Evolutionary conservation across 2,329 filamentous ascomycete genomes (phyloP).

Genomic region (Passalora sequoiae): DNA sequence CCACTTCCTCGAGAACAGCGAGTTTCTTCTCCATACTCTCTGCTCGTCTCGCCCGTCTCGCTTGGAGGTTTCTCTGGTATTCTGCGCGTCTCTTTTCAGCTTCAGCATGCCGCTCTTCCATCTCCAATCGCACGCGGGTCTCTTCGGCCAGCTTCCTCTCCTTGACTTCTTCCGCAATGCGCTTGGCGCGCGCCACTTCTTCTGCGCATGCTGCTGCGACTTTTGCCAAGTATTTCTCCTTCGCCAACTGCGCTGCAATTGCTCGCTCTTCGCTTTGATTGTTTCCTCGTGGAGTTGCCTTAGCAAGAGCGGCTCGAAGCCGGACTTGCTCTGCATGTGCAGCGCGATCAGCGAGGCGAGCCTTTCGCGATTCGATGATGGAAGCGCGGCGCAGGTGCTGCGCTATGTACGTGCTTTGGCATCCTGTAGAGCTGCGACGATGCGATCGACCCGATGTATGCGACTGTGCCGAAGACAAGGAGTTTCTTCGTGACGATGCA

Average conservation of each 20-base stretch:
- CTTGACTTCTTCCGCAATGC: slow-evolving; percentile 75
- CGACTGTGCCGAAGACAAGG: slow-evolving; percentile 67
- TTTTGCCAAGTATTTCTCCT: slow-evolving; percentile 75
- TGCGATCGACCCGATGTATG: slow-evolving; percentile 59
- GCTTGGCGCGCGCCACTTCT: slow-evolving; percentile 76
- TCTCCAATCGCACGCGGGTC: slow-evolving; percentile 63
- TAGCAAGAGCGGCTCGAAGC: slow-evolving; percentile 66
- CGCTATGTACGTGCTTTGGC: slow-evolving; percentile 70
- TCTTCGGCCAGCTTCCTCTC: slow-evolving; percentile 72
- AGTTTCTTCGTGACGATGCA: slow-evolving; percentile 73
- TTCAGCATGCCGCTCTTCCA: slow-evolving; percentile 74
- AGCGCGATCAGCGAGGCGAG: slow-evolving; percentile 71
- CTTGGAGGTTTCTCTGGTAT: slow-evolving; percentile 47
- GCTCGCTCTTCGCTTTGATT: slow-evolving; percentile 69
- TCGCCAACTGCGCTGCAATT: slow-evolving; percentile 68
- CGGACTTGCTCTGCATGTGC: slow-evolving; percentile 81
- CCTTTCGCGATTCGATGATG: slow-evolving; percentile 75
- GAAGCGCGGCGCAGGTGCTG: slow-evolving; percentile 74
- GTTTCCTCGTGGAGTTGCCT: slow-evolving; percentile 57
- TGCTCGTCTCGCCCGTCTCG: slow-evolving; percentile 39
- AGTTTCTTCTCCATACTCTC: slow-evolving; percentile 47
- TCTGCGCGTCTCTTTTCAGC: slow-evolving; percentile 63
- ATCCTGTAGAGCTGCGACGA: slow-evolving; percentile 36
- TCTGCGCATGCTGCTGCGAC: slow-evolving; percentile 77
- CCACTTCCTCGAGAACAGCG: slow-evolving; percentile 46